These are phyloP conservation scores for Obelidium mucronatum DNA, from an alignment of 192 early-diverging fungal genomes.

Conservation along the genomic window DNA sequence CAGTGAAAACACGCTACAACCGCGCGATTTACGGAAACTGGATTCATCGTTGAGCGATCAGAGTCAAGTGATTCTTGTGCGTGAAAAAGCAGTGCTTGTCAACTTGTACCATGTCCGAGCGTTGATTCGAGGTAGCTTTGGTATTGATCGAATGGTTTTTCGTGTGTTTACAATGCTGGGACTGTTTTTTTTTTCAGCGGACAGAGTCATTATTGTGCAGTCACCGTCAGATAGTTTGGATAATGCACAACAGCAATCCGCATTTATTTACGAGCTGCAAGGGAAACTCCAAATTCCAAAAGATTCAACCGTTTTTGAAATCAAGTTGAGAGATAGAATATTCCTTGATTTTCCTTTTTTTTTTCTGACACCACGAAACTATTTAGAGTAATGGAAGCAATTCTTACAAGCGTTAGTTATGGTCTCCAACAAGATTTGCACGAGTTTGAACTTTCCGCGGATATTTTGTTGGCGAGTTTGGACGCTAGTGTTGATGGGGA, in stretches of 20 bases:
- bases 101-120: conserved; percentile 85
- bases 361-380: neutral
- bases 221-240: conserved; percentile 14
- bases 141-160: neutral
- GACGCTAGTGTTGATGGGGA: conserved; percentile 78
- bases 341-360: no score
- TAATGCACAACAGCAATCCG: conserved; percentile 58
- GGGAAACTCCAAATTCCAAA: conserved; percentile 64
- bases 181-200: conserved; percentile 50
- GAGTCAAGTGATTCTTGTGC: conserved; percentile 82
- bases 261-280: conserved; percentile 83
- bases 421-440: conserved; percentile 59
- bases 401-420: conserved; percentile 74
- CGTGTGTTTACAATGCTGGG: neutral
- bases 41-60: conserved; percentile 71
- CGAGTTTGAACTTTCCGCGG: conserved; percentile 72
- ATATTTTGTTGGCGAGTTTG: conserved; percentile 69
- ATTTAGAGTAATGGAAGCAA: conserved; percentile 86
- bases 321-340: no score
- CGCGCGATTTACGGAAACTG: conserved; percentile 87
- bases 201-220: conserved; percentile 79
- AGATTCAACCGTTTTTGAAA: conserved; percentile 43
- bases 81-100: conserved; percentile 80
- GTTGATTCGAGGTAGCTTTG: conserved; percentile 67
- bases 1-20: conserved; percentile 75